Evolutionary conservation across 352 stramenopile genomes (phyloP).

Genomic region (Phytopythium boreale): DNA sequence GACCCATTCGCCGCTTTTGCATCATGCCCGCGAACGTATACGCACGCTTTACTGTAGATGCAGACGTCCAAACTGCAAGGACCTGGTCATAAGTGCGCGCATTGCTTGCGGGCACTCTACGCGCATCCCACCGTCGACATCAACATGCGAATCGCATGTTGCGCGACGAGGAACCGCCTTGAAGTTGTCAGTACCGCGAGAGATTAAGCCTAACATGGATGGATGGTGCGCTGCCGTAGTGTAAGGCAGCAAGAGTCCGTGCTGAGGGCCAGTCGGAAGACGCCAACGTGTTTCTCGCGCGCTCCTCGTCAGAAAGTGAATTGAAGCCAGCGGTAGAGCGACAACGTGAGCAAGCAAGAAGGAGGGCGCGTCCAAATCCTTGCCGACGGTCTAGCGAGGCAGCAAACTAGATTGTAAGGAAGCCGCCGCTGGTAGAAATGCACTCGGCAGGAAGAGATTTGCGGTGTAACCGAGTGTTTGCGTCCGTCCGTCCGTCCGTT

Average conservation of each 20-base stretch:
- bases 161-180: neutral
- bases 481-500: neutral
- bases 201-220: neutral
- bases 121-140: neutral
- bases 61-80: neutral
- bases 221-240: too few species aligned
- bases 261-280: neutral
- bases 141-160: conserved; percentile 8
- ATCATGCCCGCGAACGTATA: too few species aligned
- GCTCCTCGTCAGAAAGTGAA: neutral
- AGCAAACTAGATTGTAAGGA: neutral
- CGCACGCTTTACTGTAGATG: neutral
- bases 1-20: too few species aligned
- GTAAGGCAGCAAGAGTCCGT: too few species aligned
- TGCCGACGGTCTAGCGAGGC: neutral
- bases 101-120: neutral
- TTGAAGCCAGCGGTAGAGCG: neutral
- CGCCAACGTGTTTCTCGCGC: neutral
- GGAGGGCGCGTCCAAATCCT: neutral
- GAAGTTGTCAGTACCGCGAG: neutral
- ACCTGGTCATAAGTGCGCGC: neutral
- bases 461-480: neutral
- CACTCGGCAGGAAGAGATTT: neutral
- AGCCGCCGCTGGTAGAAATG: neutral
- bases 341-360: neutral